Conservation (phyloP, 768 basidiomycete species). For the Pisolithus albus region DNA sequence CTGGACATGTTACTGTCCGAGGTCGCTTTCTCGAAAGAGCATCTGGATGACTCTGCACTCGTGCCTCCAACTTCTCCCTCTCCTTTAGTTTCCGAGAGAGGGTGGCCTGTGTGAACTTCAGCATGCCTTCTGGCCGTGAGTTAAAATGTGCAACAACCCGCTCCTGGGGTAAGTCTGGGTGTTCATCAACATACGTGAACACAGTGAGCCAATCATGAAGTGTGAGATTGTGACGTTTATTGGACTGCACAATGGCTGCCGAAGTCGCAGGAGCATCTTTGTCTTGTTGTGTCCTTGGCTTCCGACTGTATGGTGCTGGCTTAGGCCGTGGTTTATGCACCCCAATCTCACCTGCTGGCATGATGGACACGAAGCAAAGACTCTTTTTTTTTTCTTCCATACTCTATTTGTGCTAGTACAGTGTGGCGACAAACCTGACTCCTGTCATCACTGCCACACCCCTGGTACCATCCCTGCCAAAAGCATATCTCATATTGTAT, state of each 20-base stretch:
- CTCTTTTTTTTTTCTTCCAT: too few species aligned
- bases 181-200: neutral
- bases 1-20: constrained; percentile 26
- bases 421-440: too few species aligned
- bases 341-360: too few species aligned
- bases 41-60: constrained; percentile 13
- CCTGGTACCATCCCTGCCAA: too few species aligned
- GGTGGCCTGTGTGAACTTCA: neutral
- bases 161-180: neutral
- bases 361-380: too few species aligned
- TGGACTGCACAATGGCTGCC: too few species aligned
- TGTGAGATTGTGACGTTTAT: neutral
- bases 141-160: neutral
- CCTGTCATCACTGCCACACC: too few species aligned
- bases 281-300: neutral
- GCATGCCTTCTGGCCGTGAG: neutral
- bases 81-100: neutral
- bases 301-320: neutral
- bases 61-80: neutral
- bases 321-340: neutral
- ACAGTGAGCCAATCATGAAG: neutral
- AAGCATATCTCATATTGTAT: too few species aligned
- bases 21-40: constrained; percentile 24
- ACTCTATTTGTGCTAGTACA: too few species aligned
- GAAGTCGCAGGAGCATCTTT: neutral